Evolutionary conservation across 2,329 filamentous ascomycete species (phyloP), one percentile per base, ranked within the genome.

Genomic region (Venturia pyrina): DNA sequence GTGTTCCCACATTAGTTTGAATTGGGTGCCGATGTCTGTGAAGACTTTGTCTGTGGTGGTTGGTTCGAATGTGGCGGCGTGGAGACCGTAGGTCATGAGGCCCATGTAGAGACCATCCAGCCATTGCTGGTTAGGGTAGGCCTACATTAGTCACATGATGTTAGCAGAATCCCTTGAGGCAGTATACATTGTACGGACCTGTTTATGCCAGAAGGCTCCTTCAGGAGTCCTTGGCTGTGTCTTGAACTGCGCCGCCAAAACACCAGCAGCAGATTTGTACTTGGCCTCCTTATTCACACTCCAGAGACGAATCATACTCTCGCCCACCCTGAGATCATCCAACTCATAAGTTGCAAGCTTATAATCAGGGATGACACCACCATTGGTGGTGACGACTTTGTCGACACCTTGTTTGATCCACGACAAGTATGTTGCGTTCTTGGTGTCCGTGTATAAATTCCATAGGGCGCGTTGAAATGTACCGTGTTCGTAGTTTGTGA

Each of bases 21-120:
- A 76, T 69, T 83, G 81, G 17, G 76, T 6, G 6, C 46, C 46
- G 7, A 50, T 50, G 15, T 56, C 50, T 32, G 50, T 56, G 24
- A 56, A 56, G 28, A 56, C 50, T 17, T 17, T 56, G 21, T 56
- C 50, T 17, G 50, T 17, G 13, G 50, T 56, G 15, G 8, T 32
- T n/a, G 50, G 50, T 17, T 56, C 50, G 50, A 56, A 56, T 17
- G 50, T 56, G 21, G 50, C 32, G 8, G 50, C 50, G 50, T 56
- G 32, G 21, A 56, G 50, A 56, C 24, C 50, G 24, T 56, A 56
- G 21, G 24, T 34, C 21, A 17, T 4, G 24, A 13, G 50, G 13
- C 13, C 50, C 50, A 56, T 56, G 50, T 56, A 56, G 24, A 56
- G 50, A 56, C 50, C 50, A 56, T 56, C 50, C 13, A 56, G 50